Evolutionary conservation across 2,329 filamentous ascomycete species (phyloP).

Genomic region (Paracamarosporium sp.): DNA sequence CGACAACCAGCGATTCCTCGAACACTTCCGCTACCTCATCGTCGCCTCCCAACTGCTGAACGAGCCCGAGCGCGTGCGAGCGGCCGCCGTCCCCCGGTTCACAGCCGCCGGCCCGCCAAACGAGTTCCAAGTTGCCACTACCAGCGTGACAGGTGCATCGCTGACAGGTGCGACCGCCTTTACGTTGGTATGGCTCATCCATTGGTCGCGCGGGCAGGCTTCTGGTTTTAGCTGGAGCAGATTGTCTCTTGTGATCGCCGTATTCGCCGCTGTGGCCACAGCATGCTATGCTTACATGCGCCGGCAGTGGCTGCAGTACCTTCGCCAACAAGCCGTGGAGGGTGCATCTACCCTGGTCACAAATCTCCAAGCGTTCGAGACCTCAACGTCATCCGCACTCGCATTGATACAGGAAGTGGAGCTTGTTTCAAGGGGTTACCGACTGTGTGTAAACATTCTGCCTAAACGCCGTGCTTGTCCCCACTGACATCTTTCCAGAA

Average conservation of each 20-base stretch:
- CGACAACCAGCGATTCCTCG: constrained; percentile 85
- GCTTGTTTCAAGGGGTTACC: constrained; percentile 87
- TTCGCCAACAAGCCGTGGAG: constrained; percentile 75
- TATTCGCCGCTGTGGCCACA: constrained; percentile 61
- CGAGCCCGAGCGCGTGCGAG: constrained; percentile 57
- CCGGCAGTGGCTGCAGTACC: constrained; percentile 80
- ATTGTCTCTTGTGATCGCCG: constrained; percentile 52
- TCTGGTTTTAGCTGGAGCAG: constrained; percentile 63
- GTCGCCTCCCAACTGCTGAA: constrained; percentile 89
- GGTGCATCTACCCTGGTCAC: constrained; percentile 73
- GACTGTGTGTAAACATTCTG: constrained; percentile 65
- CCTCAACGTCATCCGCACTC: constrained; percentile 75
- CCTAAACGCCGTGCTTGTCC: constrained; percentile 17
- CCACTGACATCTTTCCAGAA: constrained; percentile 60
- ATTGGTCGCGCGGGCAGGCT: constrained; percentile 69
- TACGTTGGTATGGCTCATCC: constrained; percentile 69
- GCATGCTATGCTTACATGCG: constrained; percentile 75
- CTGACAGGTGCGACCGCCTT: constrained; percentile 70
- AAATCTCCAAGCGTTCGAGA: constrained; percentile 81
- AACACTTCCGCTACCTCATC: constrained; percentile 92
- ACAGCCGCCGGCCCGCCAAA: constrained; percentile 26
- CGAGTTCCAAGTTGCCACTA: constrained; percentile 51
- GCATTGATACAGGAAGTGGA: constrained; percentile 94
- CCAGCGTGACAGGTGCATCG: constrained; percentile 70
- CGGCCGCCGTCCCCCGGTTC: constrained; percentile 36